Conservation (phyloP, 2,329 filamentous ascomycete genomes). For the Aaosphaeria pasadenensis region DNA sequence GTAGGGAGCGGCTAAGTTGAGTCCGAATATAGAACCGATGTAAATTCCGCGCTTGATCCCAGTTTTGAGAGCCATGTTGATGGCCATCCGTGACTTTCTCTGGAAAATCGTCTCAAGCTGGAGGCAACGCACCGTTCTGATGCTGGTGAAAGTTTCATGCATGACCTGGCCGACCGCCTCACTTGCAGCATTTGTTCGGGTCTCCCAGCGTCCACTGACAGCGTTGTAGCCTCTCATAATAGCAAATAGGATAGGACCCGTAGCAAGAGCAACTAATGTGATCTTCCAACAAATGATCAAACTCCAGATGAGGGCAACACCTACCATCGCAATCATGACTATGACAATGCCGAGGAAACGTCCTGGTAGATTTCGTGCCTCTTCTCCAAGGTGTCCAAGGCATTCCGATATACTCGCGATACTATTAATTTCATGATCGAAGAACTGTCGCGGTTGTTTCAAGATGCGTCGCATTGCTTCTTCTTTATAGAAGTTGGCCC, state of each 20-base stretch:
- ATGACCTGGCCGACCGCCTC: slow-evolving; percentile 62
- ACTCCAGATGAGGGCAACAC: slow-evolving; percentile 71
- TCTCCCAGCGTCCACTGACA: slow-evolving; percentile 71
- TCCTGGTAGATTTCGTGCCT: slow-evolving; percentile 79
- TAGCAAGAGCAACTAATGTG: slow-evolving; percentile 70
- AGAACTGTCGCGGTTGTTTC: slow-evolving; percentile 75
- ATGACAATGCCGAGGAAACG: slow-evolving; percentile 71
- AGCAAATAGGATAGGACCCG: slow-evolving; percentile 64
- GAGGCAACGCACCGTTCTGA: slow-evolving; percentile 73
- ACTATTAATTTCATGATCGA: slow-evolving; percentile 66
- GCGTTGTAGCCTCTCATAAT: slow-evolving; percentile 64
- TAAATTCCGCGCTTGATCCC: slow-evolving; percentile 66
- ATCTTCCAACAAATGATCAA: slow-evolving; percentile 74
- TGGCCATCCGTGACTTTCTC: slow-evolving; percentile 57
- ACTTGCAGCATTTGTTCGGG: slow-evolving; percentile 61
- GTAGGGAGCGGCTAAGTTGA: slow-evolving; percentile 70
- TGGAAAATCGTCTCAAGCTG: slow-evolving; percentile 72
- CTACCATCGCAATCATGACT: slow-evolving; percentile 64
- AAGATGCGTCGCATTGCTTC: slow-evolving; percentile 69
- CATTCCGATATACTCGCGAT: slow-evolving; percentile 64
- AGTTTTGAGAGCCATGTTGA: slow-evolving; percentile 52
- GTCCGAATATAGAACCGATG: slow-evolving; percentile 69
- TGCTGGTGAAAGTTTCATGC: slow-evolving; percentile 73
- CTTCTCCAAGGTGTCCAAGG: slow-evolving; percentile 79
- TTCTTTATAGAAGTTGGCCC: slow-evolving; percentile 70